Evolutionary conservation across 1,284 basidiomycete genomes (phyloP), one percentile per base, ranked within the genome.

Genomic region (Melampsora americana): DNA sequence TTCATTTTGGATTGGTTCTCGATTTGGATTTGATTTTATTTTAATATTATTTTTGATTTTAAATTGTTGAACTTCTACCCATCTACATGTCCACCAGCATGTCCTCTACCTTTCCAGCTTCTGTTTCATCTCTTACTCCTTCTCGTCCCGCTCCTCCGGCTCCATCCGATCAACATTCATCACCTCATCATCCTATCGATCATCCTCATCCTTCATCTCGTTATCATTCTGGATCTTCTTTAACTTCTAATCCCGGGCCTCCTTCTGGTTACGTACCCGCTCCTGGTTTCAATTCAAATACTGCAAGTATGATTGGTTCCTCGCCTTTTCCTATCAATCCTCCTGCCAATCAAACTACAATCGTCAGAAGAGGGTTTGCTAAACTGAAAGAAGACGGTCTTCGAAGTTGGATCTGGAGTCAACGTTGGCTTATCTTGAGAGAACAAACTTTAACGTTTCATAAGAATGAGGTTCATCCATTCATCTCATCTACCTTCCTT

Each of bases 341-440:
- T 16, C 16, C 68, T 23, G 61, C 69, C 14, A 78, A 78, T 39
- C 77, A 79, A 39, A 78, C 79, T 48, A 66, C 70, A 9, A 79
- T 82, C 50, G 79, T 82, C 1, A 78, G 82, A 32, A 80, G 80
- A 42, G 82, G 82, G 35, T 82, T 80, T 71, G 80, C 82, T 62
- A 82, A 81, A 69, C 80, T 82, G 77, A 83, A 83, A 74, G 82
- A 83, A 65, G 82, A 83, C 69, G 82, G 82, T 23, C 79, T 83
- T 32, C 79, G 92, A 18, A 92, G 91, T 79, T 95, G 92, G 87
- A 87, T 97, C 74, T 98, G 95, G 90, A 89, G 90, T 83, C 89
- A 92, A 81, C 90, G 92, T 81, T 98, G 91, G 91, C 85, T 98
- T 64, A 87, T 95, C 5, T 85, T 98, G 77, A 91, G 89, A 79